Evolutionary conservation across 192 early-diverging fungal species (phyloP).

Genomic region (Lunasporangiospora selenospora): DNA sequence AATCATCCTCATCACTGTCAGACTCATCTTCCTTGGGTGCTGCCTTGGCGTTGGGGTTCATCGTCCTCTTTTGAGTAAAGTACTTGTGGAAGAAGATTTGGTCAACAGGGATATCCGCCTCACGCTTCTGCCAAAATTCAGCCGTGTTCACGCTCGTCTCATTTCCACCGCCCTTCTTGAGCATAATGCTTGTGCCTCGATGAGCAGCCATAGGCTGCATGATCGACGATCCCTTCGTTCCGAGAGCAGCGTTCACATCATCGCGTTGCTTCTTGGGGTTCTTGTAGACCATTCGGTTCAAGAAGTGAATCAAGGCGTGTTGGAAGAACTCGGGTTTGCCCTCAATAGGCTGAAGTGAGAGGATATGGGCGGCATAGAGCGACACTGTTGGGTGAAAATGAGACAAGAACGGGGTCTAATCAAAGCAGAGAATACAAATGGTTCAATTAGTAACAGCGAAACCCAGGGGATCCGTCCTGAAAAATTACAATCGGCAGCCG

Average conservation of each 20-base stretch:
- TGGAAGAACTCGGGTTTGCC: constrained; percentile 82
- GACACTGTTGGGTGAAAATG: constrained; percentile 95
- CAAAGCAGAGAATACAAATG: constrained; percentile 4
- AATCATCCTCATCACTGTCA: constrained; percentile 36
- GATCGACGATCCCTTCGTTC: constrained; percentile 59
- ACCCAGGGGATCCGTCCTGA: no score
- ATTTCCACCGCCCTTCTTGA: constrained; percentile 69
- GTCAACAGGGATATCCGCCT: constrained; percentile 74
- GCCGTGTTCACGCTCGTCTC: constrained; percentile 72
- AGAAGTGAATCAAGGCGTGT: constrained; percentile 91
- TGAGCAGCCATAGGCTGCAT: constrained; percentile 70
- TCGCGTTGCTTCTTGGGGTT: constrained; percentile 80
- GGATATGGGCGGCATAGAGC: constrained; percentile 78
- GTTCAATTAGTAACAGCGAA: neutral
- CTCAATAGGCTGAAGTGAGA: constrained; percentile 72
- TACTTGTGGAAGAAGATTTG: constrained; percentile 84
- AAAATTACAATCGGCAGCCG: no score
- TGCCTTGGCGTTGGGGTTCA: constrained; percentile 26
- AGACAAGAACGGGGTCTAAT: constrained; percentile 64
- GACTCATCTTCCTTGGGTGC: constrained; percentile 22
- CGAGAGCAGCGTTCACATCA: constrained; percentile 59
- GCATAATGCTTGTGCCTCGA: constrained; percentile 61
- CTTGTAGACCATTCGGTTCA: constrained; percentile 95
- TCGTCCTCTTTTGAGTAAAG: constrained; percentile 68
- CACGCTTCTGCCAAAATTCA: constrained; percentile 63